Conservation (phyloP, 331 rosid genomes). For the Quercus tomentella region DNA sequence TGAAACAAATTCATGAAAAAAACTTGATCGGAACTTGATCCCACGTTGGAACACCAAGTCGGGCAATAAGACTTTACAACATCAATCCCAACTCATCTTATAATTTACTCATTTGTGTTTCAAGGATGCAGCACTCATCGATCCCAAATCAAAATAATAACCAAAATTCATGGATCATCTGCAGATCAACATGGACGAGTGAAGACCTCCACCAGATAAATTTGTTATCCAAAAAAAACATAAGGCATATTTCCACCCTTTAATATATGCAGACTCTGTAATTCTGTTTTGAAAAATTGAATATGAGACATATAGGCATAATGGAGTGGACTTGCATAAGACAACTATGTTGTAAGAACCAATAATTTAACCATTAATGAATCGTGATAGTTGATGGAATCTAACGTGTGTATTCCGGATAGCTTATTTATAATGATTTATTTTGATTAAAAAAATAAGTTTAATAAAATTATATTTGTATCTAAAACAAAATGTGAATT, state of each 20-base stretch:
- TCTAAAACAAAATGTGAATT: too few relatives aligned
- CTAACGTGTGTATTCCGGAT: too few relatives aligned
- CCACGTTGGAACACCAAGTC: neutral
- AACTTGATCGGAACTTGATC: neutral
- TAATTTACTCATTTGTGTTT: neutral
- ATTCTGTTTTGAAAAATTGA: neutral
- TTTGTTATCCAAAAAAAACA: neutral
- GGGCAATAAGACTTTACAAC: neutral
- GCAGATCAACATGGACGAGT: neutral
- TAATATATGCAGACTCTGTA: neutral
- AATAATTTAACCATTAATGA: too few relatives aligned
- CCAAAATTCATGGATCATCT: neutral
- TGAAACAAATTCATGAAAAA: neutral
- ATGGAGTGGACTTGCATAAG: too few relatives aligned
- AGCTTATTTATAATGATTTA: too few relatives aligned
- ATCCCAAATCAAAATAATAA: too few relatives aligned
- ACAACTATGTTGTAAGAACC: too few relatives aligned
- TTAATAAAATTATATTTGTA: too few relatives aligned
- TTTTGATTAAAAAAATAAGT: too few relatives aligned
- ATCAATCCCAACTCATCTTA: neutral
- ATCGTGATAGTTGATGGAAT: too few relatives aligned
- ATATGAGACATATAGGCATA: too few relatives aligned
- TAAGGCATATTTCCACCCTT: neutral
- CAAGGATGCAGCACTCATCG: neutral
- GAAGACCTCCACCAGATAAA: neutral